These are phyloP conservation scores for Naganishia vaughanmartiniae DNA, from an alignment of 768 basidiomycete genomes.

Conservation along the genomic window DNA sequence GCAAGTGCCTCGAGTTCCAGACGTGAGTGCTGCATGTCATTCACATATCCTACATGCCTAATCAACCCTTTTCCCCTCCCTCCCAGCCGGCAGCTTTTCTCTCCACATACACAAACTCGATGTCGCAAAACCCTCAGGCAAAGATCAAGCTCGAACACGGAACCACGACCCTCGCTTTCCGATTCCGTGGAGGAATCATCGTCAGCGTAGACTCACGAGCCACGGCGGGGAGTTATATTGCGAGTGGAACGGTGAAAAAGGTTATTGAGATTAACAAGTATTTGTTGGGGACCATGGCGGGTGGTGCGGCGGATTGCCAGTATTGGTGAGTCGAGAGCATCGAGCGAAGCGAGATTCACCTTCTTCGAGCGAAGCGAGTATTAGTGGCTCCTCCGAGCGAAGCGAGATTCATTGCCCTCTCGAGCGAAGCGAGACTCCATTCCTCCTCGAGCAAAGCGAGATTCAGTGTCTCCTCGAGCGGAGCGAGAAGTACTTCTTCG, in stretches of 20 bases:
- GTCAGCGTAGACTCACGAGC: constrained; percentile 99
- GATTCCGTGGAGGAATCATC: constrained; percentile 93
- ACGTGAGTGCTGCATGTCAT: constrained; percentile 39
- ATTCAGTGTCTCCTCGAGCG: too few species aligned
- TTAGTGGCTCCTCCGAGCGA: neutral
- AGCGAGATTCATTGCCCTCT: neutral
- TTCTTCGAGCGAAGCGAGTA: too few species aligned
- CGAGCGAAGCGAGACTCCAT: too few species aligned
- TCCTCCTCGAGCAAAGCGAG: neutral
- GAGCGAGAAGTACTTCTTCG: too few species aligned
- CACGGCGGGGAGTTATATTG: constrained; percentile 94
- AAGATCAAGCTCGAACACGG: constrained; percentile 98
- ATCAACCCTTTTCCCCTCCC: neutral
- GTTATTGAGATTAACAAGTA: constrained; percentile 99
- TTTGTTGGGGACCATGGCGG: constrained; percentile 98
- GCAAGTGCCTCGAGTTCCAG: constrained; percentile 44
- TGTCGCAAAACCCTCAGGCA: constrained; percentile 79
- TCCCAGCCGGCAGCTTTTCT: constrained; percentile 83
- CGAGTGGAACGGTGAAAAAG: constrained; percentile 96
- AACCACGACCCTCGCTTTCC: constrained; percentile 95
- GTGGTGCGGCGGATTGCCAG: constrained; percentile 78
- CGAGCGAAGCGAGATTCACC: neutral
- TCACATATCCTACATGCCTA: neutral
- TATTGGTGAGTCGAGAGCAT: constrained; percentile 46
- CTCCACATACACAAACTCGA: constrained; percentile 89